Base-by-base conservation (phyloP, 495 filamentous ascomycete genomes). In the Neurospora cerealis region DNA sequence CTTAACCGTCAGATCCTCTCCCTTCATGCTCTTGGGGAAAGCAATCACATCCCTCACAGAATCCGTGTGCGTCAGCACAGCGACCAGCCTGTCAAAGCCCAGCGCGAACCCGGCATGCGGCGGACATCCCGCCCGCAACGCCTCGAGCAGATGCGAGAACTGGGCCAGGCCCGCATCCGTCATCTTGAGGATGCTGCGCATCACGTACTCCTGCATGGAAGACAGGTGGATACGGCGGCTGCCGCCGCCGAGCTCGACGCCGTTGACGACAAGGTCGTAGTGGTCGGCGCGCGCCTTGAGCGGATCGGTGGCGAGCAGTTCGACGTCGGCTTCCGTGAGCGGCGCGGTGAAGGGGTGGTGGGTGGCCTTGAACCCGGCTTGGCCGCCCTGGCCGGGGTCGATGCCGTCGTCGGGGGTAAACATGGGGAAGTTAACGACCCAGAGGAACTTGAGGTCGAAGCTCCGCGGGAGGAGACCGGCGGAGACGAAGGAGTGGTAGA, bases 341-440 rank as follows among this genome's bases (percentile, higher is more conserved):
- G 96, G 96, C 0, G 96, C 92, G 4, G 96, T 99, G 81, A 99
- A 99, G 2, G 96, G 96, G 80, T 99, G 96, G 76, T 99, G 96
- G 0, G 95, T 98, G 8, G 96, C 91, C 19, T 90, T 89, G 79
- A 98, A 86, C 5, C 94, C 94, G 0, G 95, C 89, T 13, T 83
- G 79, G 21, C 94, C 95, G 38, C 91, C 92, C 81, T 97, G 95
- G 4, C 94, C 94, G 6, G 93, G 92, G 69, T 95, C 92, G 4
- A 84, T 80, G 38, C 88, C 88, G 44, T 87, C 88, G 40, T 83
- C 79, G 34, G 92, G 92, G 1, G 92, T 91, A 83, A 99, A 98
- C 70, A 99, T 89, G 8, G 96, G 96, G 81, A 99, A 99, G 74
- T 94, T 88, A 2, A 87, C 89, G 7, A 99, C 87, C 96, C 96